Conservation (phyloP, 2,329 filamentous ascomycete species). For the Cladophialophora chaetospira region DNA sequence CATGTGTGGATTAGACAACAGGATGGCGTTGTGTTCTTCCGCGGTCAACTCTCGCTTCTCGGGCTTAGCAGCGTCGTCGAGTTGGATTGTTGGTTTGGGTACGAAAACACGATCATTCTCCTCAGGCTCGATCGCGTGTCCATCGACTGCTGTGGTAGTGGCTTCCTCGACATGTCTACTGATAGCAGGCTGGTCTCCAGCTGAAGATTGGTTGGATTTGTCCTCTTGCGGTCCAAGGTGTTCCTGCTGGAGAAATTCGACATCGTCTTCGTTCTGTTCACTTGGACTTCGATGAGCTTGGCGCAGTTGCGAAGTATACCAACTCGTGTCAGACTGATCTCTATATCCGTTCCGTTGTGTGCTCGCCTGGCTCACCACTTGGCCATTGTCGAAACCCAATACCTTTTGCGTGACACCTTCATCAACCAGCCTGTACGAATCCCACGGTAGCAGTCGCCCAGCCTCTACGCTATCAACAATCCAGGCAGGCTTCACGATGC, state of each 20-base stretch:
- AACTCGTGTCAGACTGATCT: conserved; percentile 79
- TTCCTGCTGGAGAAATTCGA: neutral
- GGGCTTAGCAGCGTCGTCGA: neutral
- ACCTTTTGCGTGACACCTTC: conserved; percentile 82
- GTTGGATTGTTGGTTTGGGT: neutral
- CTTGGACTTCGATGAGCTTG: neutral
- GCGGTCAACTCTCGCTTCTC: conserved; percentile 64
- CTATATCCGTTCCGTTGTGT: conserved; percentile 67
- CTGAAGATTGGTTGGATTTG: too few relatives aligned
- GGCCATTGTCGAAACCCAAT: conserved; percentile 64
- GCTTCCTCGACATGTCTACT: neutral
- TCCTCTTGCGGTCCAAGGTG: too few relatives aligned
- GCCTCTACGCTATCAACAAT: conserved; percentile 84
- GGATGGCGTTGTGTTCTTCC: conserved; percentile 85
- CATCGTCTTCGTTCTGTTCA: neutral
- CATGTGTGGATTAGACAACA: conserved; percentile 81
- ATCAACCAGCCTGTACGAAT: conserved; percentile 78
- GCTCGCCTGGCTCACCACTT: conserved; percentile 67
- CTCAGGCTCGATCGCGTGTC: neutral
- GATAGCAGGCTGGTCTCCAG: neutral
- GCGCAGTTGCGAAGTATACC: conserved; percentile 72
- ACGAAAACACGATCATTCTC: too few relatives aligned
- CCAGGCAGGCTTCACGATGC: conserved; percentile 94
- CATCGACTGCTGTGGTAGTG: neutral
- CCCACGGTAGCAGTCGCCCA: conserved; percentile 81